Percentiles rank a stretch among this genome's conserved stretches.
phyloP scores from a whole-genome alignment of 208 protist species.

The Trypanosoma conorhini region DNA sequence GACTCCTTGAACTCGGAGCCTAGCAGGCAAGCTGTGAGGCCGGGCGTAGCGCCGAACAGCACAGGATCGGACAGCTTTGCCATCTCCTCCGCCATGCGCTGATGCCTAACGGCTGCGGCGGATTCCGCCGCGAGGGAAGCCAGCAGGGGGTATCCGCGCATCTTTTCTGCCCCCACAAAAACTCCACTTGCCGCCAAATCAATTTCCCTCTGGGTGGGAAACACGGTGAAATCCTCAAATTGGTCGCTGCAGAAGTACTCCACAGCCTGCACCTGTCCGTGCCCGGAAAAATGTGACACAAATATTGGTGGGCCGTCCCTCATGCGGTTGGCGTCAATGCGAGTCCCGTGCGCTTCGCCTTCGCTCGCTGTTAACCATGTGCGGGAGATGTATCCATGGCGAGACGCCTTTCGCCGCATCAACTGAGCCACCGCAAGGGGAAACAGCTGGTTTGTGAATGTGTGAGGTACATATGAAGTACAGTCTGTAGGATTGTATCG shows the following conservation, averaged over 20 bases:
- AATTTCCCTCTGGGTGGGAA: conserved; percentile 48
- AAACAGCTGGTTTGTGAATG: conserved; percentile 51
- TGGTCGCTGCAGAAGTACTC: conserved; percentile 84
- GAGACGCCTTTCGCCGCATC: conserved; percentile 67
- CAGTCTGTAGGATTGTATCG: conserved; percentile 73
- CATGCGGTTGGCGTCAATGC: conserved; percentile 37
- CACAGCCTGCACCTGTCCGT: conserved; percentile 27
- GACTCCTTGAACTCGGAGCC: conserved; percentile 1
- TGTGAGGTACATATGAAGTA: conserved; percentile 59
- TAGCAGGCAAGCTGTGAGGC: not conserved
- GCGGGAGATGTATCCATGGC: conserved; percentile 77
- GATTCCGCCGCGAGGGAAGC: conserved; percentile 21
- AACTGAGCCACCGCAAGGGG: conserved; percentile 26
- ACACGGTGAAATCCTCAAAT: conserved; percentile 46
- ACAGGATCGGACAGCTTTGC: conserved; percentile 14
- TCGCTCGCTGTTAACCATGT: conserved; percentile 64
- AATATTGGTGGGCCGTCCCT: conserved; percentile 50
- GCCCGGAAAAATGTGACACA: conserved; percentile 45
- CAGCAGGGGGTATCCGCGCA: conserved; percentile 64
- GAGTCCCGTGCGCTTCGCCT: conserved; percentile 45
- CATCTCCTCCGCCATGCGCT: conserved; percentile 13
- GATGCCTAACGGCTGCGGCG: conserved; percentile 8
- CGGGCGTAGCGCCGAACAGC: conserved; percentile 5
- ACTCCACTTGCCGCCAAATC: conserved; percentile 52
- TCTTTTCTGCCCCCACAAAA: conserved; percentile 30